phyloP scores from a whole-genome alignment of 805 yeast species.

The Metschnikowia dekortorum region DNA sequence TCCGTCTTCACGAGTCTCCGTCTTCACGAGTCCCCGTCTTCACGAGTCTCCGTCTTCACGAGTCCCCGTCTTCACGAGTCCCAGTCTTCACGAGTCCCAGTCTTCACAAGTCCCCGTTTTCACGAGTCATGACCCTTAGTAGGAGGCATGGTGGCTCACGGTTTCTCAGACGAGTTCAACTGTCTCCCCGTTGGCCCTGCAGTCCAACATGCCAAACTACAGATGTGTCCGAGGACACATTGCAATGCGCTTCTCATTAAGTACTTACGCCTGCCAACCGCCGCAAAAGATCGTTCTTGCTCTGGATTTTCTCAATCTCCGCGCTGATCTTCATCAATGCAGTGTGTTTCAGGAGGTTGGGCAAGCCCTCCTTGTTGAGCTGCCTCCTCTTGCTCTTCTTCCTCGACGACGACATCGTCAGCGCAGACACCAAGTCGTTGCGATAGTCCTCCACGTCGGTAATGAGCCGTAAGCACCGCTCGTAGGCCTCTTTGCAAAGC shows the following conservation, averaged over 20 bases:
- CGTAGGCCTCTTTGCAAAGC: conserved; percentile 42
- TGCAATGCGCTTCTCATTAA: background rate
- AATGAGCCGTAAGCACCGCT: conserved; percentile 37
- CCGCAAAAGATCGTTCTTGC: conserved; percentile 31
- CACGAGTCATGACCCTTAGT: no score
- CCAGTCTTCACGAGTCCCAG: no score
- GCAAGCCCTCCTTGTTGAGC: conserved; percentile 41
- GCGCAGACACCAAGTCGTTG: conserved; percentile 25
- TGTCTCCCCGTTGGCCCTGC: no score
- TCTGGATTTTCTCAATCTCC: conserved; percentile 33
- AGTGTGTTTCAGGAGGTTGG: conserved; percentile 41
- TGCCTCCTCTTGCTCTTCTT: conserved; percentile 35
- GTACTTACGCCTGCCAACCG: conserved; percentile 15
- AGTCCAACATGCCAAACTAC: no score
- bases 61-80: no score
- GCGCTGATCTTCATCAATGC: conserved; percentile 38
- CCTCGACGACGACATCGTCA: conserved; percentile 12
- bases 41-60: no score
- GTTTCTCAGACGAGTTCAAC: no score
- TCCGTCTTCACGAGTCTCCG: no score
- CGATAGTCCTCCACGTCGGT: conserved; percentile 38
- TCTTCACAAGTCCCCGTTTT: no score
- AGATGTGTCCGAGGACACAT: no score
- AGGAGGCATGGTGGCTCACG: no score
- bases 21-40: no score